These are phyloP conservation scores for Botrytis fabae DNA, from an alignment of 2,329 filamentous ascomycete species.

Conservation along the genomic window DNA sequence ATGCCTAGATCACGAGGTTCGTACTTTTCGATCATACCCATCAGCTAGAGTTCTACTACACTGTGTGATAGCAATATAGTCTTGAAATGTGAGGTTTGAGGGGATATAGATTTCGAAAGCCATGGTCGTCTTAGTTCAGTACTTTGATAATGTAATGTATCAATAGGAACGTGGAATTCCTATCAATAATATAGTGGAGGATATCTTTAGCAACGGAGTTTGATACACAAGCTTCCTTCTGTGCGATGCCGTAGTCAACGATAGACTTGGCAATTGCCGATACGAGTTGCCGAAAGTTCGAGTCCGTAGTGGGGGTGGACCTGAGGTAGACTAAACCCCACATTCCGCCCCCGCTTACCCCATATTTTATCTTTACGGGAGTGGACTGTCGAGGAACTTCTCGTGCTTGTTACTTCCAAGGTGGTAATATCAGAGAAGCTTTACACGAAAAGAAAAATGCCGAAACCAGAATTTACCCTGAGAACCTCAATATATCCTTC, in stretches of 20 bases:
- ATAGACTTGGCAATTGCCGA: neutral
- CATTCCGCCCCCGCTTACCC: neutral
- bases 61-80: constrained; percentile 35
- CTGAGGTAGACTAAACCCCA: neutral
- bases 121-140: constrained; percentile 21
- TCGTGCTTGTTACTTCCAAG: neutral
- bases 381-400: neutral
- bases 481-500: constrained; percentile 27
- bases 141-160: neutral
- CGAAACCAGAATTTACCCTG: constrained; percentile 27
- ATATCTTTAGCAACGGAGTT: neutral
- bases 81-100: constrained; percentile 32
- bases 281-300: neutral
- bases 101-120: constrained; percentile 35
- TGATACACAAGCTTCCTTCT: neutral
- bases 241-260: neutral
- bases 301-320: neutral
- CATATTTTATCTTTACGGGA: neutral
- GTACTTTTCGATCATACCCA: constrained; percentile 36
- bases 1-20: neutral
- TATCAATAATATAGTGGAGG: neutral
- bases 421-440: neutral
- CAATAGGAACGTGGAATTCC: neutral
- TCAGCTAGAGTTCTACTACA: constrained; percentile 34
- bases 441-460: neutral